These are phyloP conservation scores for Phaeosphaeriaceae sp. DNA, from an alignment of 2,329 filamentous ascomycete species.

Conservation along the genomic window DNA sequence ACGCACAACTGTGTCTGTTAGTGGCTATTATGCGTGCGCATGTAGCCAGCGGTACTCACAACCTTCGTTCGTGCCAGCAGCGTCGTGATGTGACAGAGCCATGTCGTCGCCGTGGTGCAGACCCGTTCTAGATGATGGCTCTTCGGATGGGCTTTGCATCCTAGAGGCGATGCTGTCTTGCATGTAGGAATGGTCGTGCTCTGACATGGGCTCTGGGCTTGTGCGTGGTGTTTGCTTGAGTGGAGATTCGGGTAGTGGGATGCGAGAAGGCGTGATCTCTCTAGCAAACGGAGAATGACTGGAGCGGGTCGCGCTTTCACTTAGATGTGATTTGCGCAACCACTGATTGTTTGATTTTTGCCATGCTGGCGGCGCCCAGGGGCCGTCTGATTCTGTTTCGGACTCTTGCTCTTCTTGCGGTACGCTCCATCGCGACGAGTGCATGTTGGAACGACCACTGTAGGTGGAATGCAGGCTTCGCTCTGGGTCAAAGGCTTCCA, in stretches of 20 bases:
- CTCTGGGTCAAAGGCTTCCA: slow-evolving; percentile 49
- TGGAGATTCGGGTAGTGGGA: slow-evolving; percentile 67
- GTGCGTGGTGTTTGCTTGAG: slow-evolving; percentile 61
- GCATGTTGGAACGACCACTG: slow-evolving; percentile 67
- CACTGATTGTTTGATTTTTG: slow-evolving; percentile 64
- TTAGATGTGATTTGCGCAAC: slow-evolving; percentile 56
- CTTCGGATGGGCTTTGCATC: slow-evolving; percentile 41
- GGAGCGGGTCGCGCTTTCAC: slow-evolving; percentile 41
- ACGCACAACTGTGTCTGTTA: slow-evolving; percentile 71
- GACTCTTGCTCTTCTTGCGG: slow-evolving; percentile 48
- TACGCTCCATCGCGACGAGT: slow-evolving; percentile 54
- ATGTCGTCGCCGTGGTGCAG: slow-evolving; percentile 31
- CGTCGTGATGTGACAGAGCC: slow-evolving; percentile 37
- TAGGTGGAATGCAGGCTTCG: slow-evolving; percentile 44
- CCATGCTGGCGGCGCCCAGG: slow-evolving; percentile 72
- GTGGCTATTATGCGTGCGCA: slow-evolving; percentile 16
- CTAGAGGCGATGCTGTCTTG: slow-evolving; percentile 43
- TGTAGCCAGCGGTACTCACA: slow-evolving; percentile 38
- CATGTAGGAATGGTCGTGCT: slow-evolving; percentile 35
- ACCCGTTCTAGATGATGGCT: slow-evolving; percentile 25
- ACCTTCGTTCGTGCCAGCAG: slow-evolving; percentile 36
- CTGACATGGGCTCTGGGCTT: slow-evolving; percentile 56
- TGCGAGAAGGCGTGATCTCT: slow-evolving; percentile 61
- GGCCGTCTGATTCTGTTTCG: slow-evolving; percentile 55
- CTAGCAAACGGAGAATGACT: slow-evolving; percentile 64